Conservation (phyloP, 2,329 filamentous ascomycete species). For the Leptographium flavum region DNA sequence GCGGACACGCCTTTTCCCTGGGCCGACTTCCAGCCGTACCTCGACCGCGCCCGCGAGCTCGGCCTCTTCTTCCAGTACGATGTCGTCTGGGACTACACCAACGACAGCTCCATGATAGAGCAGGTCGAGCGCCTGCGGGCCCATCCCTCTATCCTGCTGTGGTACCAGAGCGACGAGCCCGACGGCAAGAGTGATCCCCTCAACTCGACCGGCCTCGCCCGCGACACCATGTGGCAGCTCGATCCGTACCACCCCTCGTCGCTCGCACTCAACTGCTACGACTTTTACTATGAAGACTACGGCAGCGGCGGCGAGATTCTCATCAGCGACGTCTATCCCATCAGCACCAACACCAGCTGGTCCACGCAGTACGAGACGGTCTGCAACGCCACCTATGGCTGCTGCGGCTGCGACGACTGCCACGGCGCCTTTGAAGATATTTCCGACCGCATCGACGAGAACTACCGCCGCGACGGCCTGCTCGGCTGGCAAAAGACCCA, state of each 20-base stretch:
- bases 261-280: background rate
- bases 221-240: background rate
- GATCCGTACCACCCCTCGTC: slow-evolving; percentile 1
- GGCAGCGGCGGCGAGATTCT: background rate
- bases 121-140: background rate
- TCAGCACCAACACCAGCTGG: slow-evolving; percentile 1
- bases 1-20: background rate
- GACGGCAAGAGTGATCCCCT: background rate
- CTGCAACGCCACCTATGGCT: slow-evolving; percentile 1
- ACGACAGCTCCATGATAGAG: background rate
- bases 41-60: background rate
- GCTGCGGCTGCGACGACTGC: slow-evolving; percentile 1
- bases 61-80: background rate
- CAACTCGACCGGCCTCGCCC: background rate
- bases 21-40: background rate
- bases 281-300: slow-evolving; percentile 1
- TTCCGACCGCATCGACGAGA: background rate
- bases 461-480: background rate
- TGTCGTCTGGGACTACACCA: background rate
- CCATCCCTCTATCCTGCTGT: background rate
- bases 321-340: background rate
- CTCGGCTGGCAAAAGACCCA: background rate
- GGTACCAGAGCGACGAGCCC: slow-evolving; percentile 1
- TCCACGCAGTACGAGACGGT: background rate
- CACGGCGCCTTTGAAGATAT: background rate